Evolutionary conservation across 139 green algal species (phyloP).

Genomic region (Diplosphaera chodatii): DNA sequence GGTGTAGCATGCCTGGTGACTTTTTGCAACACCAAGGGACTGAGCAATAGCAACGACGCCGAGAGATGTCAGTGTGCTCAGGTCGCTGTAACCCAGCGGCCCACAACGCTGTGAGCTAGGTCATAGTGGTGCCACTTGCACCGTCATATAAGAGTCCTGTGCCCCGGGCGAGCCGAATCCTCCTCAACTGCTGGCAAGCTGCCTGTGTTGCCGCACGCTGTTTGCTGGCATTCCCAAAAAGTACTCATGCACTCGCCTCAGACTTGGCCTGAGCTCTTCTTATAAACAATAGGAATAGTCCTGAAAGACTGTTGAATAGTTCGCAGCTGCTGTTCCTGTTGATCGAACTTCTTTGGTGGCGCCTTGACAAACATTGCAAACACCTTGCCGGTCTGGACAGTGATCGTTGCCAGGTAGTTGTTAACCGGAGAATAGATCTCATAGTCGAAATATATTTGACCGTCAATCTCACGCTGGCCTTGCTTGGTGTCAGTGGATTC

Average conservation of each 20-base stretch:
- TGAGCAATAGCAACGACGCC: no score
- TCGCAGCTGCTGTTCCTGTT: conserved; percentile 39
- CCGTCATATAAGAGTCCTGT: no score
- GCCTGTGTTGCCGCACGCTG: no score
- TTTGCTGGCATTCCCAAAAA: no score
- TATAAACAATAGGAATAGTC: not conserved
- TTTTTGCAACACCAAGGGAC: no score
- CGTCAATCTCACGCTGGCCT: conserved; percentile 39
- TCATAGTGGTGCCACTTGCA: no score
- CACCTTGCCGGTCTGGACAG: conserved; percentile 61
- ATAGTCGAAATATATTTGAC: conserved; percentile 70
- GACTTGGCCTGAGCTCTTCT: not conserved
- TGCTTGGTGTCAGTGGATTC: conserved; percentile 25
- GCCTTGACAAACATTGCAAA: conserved; percentile 54
- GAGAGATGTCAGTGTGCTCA: no score
- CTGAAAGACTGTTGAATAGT: conserved; percentile 58
- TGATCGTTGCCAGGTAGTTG: conserved; percentile 64
- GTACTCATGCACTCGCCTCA: not conserved
- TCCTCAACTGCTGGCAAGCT: no score
- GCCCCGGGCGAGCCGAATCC: no score
- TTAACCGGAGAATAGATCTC: conserved; percentile 55
- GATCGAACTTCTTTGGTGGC: conserved; percentile 34
- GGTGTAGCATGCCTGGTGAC: no score
- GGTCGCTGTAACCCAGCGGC: no score
- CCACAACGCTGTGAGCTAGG: no score